Base-by-base conservation (phyloP, 352 stramenopile genomes). In the Globisporangium irregulare region DNA sequence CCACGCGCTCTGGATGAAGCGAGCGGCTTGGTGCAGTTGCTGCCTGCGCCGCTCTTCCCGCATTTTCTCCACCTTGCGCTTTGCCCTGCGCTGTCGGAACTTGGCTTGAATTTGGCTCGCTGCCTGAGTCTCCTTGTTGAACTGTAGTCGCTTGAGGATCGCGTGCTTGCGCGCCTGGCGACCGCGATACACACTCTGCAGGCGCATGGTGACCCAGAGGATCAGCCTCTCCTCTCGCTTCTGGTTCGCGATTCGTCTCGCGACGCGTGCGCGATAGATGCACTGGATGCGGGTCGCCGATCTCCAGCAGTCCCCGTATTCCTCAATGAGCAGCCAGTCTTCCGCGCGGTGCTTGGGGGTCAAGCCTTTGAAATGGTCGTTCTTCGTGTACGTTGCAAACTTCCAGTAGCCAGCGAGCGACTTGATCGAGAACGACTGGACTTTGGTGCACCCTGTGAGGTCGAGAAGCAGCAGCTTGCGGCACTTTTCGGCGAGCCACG, bases 401-500 rank as follows among this genome's bases (percentile, higher is more conserved):
- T 86, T 87, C 87, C 87, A 94, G 24, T 69, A 76, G 2, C 69
- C 73, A 10, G 78, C 78, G 1, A 94, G 71, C 1, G 85, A 73
- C 25, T 88, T 79, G 41, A 92, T 67, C 6, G 87, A 87, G 41
- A 85, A 85, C 3, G 73, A 71, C 7, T 67, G 67, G 18, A 93
- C 75, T 32, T 77, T 69, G 1, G 43, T 43, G 53, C 82, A 89
- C 4, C 77, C 81, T 3, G 84, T 89, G 46, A 94, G 58, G 50
- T 95, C 84, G 12, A 95, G 66, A 6, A 84, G 46, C 62, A 91
- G 62, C 8, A 95, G 59, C 22, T 77, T 81, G 3, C 70, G 60
- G 48, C 91, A 91, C n/a, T 82, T 80, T 68, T 93, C 83, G 38
- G 89, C 85, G 27, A 98, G 83, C 91, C 92, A 98, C 14, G 88